Conservation (phyloP, 805 yeast genomes). For the Pichia pseudocactophila region DNA sequence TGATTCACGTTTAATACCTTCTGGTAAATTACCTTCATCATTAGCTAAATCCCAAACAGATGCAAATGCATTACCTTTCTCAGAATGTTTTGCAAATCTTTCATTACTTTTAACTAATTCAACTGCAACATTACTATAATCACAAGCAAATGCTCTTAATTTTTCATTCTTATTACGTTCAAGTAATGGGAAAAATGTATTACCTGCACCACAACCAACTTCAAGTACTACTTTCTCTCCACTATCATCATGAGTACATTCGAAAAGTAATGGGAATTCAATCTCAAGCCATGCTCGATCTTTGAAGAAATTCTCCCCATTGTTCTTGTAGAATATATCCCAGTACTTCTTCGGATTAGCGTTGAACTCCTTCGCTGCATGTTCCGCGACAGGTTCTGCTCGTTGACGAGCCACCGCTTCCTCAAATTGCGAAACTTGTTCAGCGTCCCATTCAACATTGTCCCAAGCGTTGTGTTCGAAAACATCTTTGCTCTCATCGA, state of each 20-base stretch:
- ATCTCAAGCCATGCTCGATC: conserved; percentile 94
- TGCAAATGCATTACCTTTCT: conserved; percentile 46
- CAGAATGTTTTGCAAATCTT: conserved; percentile 37
- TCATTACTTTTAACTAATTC: conserved; percentile 66
- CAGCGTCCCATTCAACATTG: conserved; percentile 96
- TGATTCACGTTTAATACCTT: conserved; percentile 68
- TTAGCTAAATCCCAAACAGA: conserved; percentile 95
- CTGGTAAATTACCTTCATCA: conserved; percentile 65
- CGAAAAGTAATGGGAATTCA: conserved; percentile 82
- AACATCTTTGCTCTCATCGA: conserved; percentile 68
- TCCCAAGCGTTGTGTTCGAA: conserved; percentile 96
- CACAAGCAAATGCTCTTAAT: conserved; percentile 73
- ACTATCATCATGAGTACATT: conserved; percentile 62
- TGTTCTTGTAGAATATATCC: conserved; percentile 89
- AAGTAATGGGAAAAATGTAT: conserved; percentile 87
- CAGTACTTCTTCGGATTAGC: conserved; percentile 86
- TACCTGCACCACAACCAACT: conserved; percentile 98
- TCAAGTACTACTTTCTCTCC: conserved; percentile 74
- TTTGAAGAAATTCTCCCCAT: conserved; percentile 89
- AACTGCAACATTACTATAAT: conserved; percentile 83
- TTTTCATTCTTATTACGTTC: conserved; percentile 74
- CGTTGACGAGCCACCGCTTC: conserved; percentile 48
- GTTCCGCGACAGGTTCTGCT: conserved; percentile 78
- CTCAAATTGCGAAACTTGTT: conserved; percentile 64
- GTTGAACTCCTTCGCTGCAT: conserved; percentile 72